Evolutionary conservation across 805 yeast genomes (phyloP), one percentile per base, ranked within the genome.

Genomic region (Saccharomycopsis babjevae): DNA sequence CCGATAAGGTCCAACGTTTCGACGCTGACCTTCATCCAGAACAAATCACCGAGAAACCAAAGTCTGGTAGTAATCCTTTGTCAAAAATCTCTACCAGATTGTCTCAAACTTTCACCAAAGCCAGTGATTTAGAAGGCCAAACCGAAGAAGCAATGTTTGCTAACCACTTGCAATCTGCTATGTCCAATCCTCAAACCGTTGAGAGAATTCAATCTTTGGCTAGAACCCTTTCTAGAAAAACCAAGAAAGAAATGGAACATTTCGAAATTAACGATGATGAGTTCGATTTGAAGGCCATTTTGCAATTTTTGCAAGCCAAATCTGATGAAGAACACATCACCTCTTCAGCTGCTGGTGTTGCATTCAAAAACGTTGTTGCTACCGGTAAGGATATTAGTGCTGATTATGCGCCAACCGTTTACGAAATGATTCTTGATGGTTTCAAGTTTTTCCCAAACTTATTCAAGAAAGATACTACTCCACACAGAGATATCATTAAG

Each of bases 371-470:
- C 56, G 62, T 78, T 15, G 76, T 79, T 15, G 76, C 79, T 60
- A 20, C 28, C 66, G 81, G 81, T 73, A 66, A 76, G 58, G 85
- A 83, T 64, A 78, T 82, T 20, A 80, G 81, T 42, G 81, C 81
- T 59, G 81, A 81, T 20, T 76, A 72, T 65, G 80, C 80, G 56
- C 80, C 81, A 40, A 74, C 78, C n/a, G 77, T 78, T 20, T 72
- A 69, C 38, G 80, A 79, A 67, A 70, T 77, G 76, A 32, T 71
- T 57, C 76, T 76, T 5, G 77, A 76, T 58, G 73, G 75, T 72
- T 30, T 43, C 28, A 59, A 55, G 30, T 76, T 75, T 10, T 72
- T 76, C 57, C 70, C 76, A 18, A 72, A 76, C 1, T 68, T 73
- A 57, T 67, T 74, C 59, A 72, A 73, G 60, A 71, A 75, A 18